Percentiles rank a stretch among this genome's conserved stretches.
Evolutionary conservation across 345 rosid genomes (phyloP).

Genomic region (Aquilaria yunnanensis): DNA sequence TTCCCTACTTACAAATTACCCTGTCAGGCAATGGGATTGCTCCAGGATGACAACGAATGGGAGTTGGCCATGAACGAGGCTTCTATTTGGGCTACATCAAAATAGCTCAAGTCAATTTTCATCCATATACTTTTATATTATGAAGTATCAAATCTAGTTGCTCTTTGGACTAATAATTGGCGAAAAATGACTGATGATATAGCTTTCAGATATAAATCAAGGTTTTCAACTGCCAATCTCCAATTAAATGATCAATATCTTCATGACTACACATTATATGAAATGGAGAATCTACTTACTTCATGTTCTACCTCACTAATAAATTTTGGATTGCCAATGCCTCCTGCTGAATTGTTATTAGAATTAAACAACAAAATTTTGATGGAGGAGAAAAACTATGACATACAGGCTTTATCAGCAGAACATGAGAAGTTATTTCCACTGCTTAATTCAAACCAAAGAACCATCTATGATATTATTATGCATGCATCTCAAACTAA

Average conservation of each 20-base stretch:
- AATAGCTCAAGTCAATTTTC: neutral
- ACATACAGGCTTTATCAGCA: neutral
- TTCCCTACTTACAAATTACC: too few species aligned
- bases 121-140: neutral
- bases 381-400: neutral
- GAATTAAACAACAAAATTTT: neutral
- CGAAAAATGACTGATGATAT: neutral
- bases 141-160: neutral
- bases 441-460: too few species aligned
- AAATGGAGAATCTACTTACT: neutral
- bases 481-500: neutral
- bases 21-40: neutral
- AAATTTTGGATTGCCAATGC: neutral
- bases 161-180: neutral
- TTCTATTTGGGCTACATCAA: neutral
- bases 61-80: neutral
- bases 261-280: neutral
- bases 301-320: neutral
- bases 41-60: neutral
- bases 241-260: neutral
- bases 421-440: too few species aligned
- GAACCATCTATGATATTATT: neutral
- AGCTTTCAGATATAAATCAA: too few species aligned
- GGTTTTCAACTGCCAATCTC: neutral
- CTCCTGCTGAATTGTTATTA: neutral